These are phyloP conservation scores for Vararia minispora DNA, from an alignment of 768 basidiomycete genomes.

Conservation along the genomic window DNA sequence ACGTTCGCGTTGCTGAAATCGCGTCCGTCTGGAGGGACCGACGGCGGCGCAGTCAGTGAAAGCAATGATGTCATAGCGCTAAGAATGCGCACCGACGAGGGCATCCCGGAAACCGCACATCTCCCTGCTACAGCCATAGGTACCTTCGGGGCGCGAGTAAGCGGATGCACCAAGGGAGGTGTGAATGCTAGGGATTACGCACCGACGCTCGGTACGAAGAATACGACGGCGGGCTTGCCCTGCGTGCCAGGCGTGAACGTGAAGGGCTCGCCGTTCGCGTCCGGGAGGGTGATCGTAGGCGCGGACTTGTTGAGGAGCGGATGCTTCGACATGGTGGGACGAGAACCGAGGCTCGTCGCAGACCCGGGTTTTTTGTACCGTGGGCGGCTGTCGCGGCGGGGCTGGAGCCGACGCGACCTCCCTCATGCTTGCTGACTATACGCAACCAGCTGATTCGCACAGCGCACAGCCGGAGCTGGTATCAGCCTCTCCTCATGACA, in stretches of 20 bases:
- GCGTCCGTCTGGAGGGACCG: constrained; percentile 43
- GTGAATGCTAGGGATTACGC: constrained; percentile 14
- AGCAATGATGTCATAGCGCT: no score
- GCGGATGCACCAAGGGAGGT: no score
- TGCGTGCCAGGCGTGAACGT: constrained; percentile 47
- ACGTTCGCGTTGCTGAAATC: constrained; percentile 54
- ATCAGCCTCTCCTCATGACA: no score
- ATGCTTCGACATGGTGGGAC: constrained; percentile 17
- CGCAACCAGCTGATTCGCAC: no score
- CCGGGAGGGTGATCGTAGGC: constrained; percentile 53
- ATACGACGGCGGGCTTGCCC: constrained; percentile 53
- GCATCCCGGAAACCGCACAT: constrained; percentile 80
- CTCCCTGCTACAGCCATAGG: constrained; percentile 72
- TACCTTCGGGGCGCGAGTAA: constrained; percentile 30
- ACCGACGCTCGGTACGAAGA: constrained; percentile 75
- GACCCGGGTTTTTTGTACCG: background rate
- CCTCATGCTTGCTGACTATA: no score
- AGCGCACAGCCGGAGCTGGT: no score
- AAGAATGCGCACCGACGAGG: constrained; percentile 47
- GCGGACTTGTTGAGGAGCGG: constrained; percentile 53
- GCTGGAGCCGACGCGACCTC: no score
- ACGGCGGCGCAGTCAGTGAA: constrained; percentile 3
- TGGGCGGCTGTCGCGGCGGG: background rate
- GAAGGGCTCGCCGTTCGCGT: constrained; percentile 50
- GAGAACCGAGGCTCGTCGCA: background rate